phyloP scores from a whole-genome alignment of 2,329 filamentous ascomycete genomes.

The Fusarium pseudocircinatum region DNA sequence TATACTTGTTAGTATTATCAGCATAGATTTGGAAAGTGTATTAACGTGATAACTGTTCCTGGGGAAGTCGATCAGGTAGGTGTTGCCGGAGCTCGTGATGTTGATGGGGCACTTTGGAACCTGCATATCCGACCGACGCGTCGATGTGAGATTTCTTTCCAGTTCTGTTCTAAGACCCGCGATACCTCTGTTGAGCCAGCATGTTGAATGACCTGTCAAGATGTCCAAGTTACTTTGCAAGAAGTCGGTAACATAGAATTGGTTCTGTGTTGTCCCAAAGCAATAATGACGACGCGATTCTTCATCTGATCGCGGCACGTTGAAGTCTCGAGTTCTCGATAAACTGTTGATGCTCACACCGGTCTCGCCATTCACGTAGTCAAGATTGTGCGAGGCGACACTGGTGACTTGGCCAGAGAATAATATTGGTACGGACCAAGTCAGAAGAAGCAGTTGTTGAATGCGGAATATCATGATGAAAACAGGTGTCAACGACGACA shows the following conservation, averaged over 20 bases:
- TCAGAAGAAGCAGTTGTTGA: neutral
- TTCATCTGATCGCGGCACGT: neutral
- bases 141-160: neutral
- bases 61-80: neutral
- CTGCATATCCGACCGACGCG: neutral
- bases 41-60: neutral
- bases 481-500: rapidly evolving
- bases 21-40: neutral
- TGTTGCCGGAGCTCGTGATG: neutral
- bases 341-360: neutral
- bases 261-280: neutral
- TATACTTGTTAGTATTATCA: neutral
- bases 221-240: neutral
- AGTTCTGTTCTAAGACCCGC: neutral
- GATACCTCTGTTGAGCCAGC: neutral
- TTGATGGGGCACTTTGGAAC: neutral
- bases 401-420: neutral
- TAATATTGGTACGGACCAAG: neutral
- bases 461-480: neutral
- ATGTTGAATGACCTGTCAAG: neutral
- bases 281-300: rapidly evolving
- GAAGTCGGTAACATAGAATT: neutral
- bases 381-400: neutral
- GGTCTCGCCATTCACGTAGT: neutral
- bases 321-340: rapidly evolving